Percentiles rank a stretch among this genome's conserved stretches.
These are phyloP conservation scores for Begonia fuchsioides DNA, from an alignment of 306 rosid species.

Conservation along the genomic window DNA sequence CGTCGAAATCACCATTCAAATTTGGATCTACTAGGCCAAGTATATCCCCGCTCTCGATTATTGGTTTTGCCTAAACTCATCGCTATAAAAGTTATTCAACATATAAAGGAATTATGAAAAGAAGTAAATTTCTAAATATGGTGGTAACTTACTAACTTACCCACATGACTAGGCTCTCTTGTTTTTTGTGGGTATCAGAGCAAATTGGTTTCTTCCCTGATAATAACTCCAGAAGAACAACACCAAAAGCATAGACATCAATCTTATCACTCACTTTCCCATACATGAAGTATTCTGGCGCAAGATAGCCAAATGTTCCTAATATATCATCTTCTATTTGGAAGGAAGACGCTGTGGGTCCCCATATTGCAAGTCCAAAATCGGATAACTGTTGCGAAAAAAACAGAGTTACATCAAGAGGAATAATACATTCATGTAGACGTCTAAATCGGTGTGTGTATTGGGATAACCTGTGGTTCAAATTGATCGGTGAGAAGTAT, in stretches of 20 bases:
- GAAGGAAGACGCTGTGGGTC: conserved; percentile 44
- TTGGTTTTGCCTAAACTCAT: conserved; percentile 57
- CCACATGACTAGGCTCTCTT: conserved; percentile 82
- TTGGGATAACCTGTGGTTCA: conserved; percentile 50
- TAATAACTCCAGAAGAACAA: conserved; percentile 75
- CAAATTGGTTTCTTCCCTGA: conserved; percentile 73
- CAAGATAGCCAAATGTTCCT: conserved; percentile 93
- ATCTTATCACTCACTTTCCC: conserved; percentile 88
- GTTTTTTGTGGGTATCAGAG: conserved; percentile 36
- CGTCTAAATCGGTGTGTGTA: neutral
- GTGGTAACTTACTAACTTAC: conserved; percentile 47
- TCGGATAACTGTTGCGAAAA: conserved; percentile 53
- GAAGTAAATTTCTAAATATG: neutral
- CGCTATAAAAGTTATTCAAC: conserved; percentile 1
- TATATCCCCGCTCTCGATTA: conserved; percentile 43
- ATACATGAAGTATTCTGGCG: conserved; percentile 96
- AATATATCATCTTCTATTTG: conserved; percentile 48
- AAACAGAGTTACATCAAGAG: neutral
- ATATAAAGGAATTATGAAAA: neutral
- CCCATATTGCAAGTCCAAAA: conserved; percentile 89
- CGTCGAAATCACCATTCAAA: conserved; percentile 42
- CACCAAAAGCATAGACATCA: conserved; percentile 90
- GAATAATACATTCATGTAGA: too few species aligned
- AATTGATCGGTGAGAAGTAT: conserved; percentile 52
- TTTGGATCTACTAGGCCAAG: conserved; percentile 52